Conservation (phyloP, 2,329 filamentous ascomycete genomes). For the Penicillium occitanis region DNA sequence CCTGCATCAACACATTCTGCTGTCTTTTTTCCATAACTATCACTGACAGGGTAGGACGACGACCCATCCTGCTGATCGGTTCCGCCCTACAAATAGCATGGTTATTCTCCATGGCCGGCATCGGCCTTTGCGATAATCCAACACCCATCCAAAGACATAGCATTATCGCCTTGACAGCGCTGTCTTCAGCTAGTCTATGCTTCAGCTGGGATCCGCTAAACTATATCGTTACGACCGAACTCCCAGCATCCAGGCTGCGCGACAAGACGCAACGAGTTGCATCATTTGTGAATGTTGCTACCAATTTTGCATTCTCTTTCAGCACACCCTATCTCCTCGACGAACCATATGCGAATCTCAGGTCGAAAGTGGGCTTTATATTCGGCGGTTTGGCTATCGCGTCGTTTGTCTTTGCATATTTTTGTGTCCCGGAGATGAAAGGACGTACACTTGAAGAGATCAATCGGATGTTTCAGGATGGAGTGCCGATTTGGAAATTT, state of each 20-base stretch:
- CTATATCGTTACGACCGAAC: constrained; percentile 39
- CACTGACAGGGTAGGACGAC: constrained; percentile 19
- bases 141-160: constrained; percentile 25
- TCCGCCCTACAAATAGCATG: constrained; percentile 31
- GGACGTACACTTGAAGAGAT: constrained; percentile 35
- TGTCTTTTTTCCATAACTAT: constrained; percentile 22
- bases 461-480: constrained; percentile 31
- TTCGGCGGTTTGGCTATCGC: constrained; percentile 32
- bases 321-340: constrained; percentile 42
- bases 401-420: constrained; percentile 27
- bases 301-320: constrained; percentile 37
- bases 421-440: constrained; percentile 35
- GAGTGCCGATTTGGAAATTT: constrained; percentile 26
- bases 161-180: constrained; percentile 36
- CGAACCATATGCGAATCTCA: constrained; percentile 36
- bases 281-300: constrained; percentile 33
- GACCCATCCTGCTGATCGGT: constrained; percentile 29
- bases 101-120: constrained; percentile 40
- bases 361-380: constrained; percentile 40
- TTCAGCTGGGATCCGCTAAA: constrained; percentile 39
- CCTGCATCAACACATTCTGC: constrained; percentile 25
- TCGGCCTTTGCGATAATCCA: constrained; percentile 31
- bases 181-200: constrained; percentile 33
- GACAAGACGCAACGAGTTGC: constrained; percentile 35
- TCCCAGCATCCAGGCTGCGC: constrained; percentile 31